Conservation (phyloP, 345 rosid species). For the Toxicodendron radicans region DNA sequence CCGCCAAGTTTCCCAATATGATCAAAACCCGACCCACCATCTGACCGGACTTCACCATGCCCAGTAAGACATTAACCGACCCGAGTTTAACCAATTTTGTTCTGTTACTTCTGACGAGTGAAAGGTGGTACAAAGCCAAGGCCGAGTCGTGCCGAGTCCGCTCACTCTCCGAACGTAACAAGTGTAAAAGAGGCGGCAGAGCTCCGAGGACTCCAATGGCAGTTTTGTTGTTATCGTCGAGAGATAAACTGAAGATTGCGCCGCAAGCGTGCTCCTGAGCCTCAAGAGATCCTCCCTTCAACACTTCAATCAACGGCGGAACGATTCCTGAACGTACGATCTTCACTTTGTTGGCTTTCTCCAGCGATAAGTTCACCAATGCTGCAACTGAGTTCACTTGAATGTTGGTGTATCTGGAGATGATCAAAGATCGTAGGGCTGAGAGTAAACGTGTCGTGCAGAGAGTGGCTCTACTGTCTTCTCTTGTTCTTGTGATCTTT, state of each 20-base stretch:
- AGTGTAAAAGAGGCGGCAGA: constrained; percentile 64
- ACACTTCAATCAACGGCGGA: constrained; percentile 61
- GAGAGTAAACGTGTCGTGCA: constrained; percentile 60
- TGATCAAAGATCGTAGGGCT: constrained; percentile 43
- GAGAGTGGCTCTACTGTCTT: constrained; percentile 45
- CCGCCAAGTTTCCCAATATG: constrained; percentile 56
- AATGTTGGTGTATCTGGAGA: constrained; percentile 55
- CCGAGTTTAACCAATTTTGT: constrained; percentile 64
- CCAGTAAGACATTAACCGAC: constrained; percentile 54
- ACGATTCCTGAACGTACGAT: constrained; percentile 87
- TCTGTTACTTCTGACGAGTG: constrained; percentile 67
- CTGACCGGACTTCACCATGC: constrained; percentile 57
- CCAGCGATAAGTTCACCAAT: constrained; percentile 73
- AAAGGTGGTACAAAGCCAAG: constrained; percentile 77
- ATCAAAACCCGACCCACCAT: constrained; percentile 49
- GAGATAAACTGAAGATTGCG: constrained; percentile 74
- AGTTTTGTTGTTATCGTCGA: constrained; percentile 74
- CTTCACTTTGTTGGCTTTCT: constrained; percentile 64
- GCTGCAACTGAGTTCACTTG: constrained; percentile 78
- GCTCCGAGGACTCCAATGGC: constrained; percentile 92
- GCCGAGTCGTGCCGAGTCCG: constrained; percentile 78
- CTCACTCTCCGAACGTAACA: constrained; percentile 56
- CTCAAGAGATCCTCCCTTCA: constrained; percentile 68
- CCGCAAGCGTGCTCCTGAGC: constrained; percentile 84
- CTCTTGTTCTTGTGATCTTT: constrained; percentile 51